These are phyloP conservation scores for Russula sp. DNA, from an alignment of 768 basidiomycete species.

Conservation along the genomic window DNA sequence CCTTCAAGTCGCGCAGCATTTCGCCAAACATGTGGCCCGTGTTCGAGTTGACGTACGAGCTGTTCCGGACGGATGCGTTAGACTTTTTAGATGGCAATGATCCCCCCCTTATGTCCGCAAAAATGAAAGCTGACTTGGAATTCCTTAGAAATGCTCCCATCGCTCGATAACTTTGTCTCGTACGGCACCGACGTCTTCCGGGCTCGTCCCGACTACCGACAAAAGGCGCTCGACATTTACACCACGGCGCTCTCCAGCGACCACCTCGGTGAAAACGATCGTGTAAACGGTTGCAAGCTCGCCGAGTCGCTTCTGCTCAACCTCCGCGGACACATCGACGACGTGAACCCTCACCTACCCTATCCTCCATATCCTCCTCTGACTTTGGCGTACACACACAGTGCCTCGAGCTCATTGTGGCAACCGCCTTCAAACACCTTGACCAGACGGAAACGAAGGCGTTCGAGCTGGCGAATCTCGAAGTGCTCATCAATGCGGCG, in stretches of 20 bases:
- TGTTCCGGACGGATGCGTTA: conserved; percentile 78
- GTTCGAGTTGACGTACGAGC: conserved; percentile 73
- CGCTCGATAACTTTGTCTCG: conserved; percentile 83
- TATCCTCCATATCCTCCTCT: background rate
- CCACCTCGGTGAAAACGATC: conserved; percentile 78
- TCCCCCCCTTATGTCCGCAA: background rate
- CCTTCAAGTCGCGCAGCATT: conserved; percentile 72
- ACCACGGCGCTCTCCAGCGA: conserved; percentile 61
- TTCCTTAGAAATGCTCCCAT: conserved; percentile 73
- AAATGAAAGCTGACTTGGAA: conserved; percentile 2
- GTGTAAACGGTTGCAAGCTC: conserved; percentile 78
- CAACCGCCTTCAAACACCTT: conserved; percentile 51
- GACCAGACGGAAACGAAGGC: conserved; percentile 57
- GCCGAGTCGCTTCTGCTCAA: conserved; percentile 79
- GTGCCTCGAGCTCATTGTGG: conserved; percentile 61
- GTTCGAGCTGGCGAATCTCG: conserved; percentile 71
- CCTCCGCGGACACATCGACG: conserved; percentile 69
- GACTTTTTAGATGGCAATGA: conserved; percentile 74
- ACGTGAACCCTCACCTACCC: conserved; percentile 41
- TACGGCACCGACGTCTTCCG: conserved; percentile 76
- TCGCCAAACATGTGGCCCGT: conserved; percentile 83
- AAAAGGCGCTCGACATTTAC: conserved; percentile 81
- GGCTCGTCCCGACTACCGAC: conserved; percentile 63
- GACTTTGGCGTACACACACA: conserved; percentile 28
- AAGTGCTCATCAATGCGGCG: conserved; percentile 76